Conservation (phyloP, 1,284 basidiomycete genomes). For the Inonotus obliquus region DNA sequence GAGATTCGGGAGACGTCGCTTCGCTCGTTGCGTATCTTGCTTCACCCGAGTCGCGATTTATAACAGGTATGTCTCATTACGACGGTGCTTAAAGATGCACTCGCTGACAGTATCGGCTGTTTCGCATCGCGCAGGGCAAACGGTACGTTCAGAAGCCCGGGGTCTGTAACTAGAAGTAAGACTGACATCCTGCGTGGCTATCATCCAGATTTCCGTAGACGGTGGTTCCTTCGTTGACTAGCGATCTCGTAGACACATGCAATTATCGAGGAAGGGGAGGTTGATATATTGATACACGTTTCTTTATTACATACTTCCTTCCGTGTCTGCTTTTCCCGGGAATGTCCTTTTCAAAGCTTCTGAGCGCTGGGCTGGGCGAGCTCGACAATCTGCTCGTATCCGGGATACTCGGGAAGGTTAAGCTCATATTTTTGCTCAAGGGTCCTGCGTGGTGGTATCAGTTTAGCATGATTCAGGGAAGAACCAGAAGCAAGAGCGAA, state of each 20-base stretch:
- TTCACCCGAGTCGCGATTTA: slow-evolving; percentile 21
- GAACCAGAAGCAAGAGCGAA: background rate
- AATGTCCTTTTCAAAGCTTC: slow-evolving; percentile 6
- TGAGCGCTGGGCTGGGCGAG: slow-evolving; percentile 28
- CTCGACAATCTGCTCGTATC: slow-evolving; percentile 78
- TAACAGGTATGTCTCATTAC: slow-evolving; percentile 19
- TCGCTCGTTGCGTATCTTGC: slow-evolving; percentile 21
- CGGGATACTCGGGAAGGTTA: slow-evolving; percentile 75
- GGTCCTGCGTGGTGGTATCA: slow-evolving; percentile 30
- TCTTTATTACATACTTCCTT: background rate
- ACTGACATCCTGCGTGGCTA: background rate
- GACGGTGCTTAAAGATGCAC: background rate
- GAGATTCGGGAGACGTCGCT: slow-evolving; percentile 17
- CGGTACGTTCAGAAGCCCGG: slow-evolving; percentile 1
- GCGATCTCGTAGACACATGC: background rate
- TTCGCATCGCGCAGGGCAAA: slow-evolving; percentile 3
- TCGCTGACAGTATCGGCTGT: background rate
- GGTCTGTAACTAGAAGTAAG: background rate
- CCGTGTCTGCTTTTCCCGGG: background rate
- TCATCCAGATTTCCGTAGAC: slow-evolving; percentile 7
- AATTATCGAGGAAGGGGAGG: background rate
- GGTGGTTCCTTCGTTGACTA: slow-evolving; percentile 6
- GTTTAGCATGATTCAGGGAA: background rate
- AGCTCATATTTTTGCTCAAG: slow-evolving; percentile 72
- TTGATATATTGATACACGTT: background rate